phyloP scores from a whole-genome alignment of 768 basidiomycete species.

The Termitomyces sp. region DNA sequence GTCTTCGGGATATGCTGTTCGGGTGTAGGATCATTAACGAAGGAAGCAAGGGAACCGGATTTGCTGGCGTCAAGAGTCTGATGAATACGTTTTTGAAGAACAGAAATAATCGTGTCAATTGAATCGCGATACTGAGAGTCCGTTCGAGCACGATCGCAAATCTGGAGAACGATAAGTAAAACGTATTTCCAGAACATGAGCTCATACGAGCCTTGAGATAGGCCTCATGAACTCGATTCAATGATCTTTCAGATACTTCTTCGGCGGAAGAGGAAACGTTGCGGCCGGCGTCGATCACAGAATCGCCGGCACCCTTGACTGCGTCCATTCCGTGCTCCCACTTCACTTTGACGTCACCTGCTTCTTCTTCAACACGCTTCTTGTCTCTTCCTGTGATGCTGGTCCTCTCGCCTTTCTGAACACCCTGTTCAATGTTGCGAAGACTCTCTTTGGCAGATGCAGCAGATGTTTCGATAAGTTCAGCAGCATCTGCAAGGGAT shows the following conservation, averaged over 20 bases:
- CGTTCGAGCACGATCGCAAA: constrained; percentile 58
- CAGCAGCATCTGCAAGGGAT: constrained; percentile 62
- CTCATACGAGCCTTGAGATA: constrained; percentile 38
- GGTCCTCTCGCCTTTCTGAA: constrained; percentile 50
- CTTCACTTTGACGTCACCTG: constrained; percentile 40
- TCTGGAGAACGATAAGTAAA: constrained; percentile 25
- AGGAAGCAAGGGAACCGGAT: constrained; percentile 43
- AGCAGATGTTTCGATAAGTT: constrained; percentile 49
- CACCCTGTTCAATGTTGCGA: constrained; percentile 49
- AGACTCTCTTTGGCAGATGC: constrained; percentile 44
- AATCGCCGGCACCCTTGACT: constrained; percentile 49
- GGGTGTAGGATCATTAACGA: constrained; percentile 57
- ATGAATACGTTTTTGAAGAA: constrained; percentile 53
- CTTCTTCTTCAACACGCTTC: constrained; percentile 40
- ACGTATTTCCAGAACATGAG: not conserved
- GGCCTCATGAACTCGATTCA: constrained; percentile 39
- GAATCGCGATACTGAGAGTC: constrained; percentile 55
- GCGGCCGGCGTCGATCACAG: constrained; percentile 50
- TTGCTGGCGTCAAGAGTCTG: constrained; percentile 43
- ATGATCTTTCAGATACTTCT: constrained; percentile 38
- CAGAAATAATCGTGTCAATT: constrained; percentile 50
- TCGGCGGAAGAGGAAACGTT: constrained; percentile 32
- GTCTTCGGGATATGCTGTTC: constrained; percentile 57
- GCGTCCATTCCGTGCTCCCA: constrained; percentile 70
- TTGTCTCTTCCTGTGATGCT: constrained; percentile 52